These are phyloP conservation scores for Penicillium atrosanguineum DNA, from an alignment of 495 filamentous ascomycete species.

Conservation along the genomic window DNA sequence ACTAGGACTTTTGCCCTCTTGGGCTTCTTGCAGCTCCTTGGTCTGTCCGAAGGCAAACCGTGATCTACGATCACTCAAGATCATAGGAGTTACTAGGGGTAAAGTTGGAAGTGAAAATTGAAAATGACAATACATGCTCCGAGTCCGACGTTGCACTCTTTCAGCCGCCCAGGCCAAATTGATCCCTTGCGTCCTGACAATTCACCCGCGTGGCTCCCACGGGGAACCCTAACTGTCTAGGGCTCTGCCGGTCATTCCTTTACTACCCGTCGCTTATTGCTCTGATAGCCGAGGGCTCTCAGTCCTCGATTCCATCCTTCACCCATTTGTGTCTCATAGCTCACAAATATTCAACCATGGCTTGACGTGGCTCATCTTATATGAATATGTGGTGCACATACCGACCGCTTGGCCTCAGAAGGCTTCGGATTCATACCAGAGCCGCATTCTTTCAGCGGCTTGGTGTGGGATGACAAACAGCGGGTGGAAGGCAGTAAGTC, in stretches of 20 bases:
- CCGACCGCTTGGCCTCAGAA: slow-evolving; percentile 13
- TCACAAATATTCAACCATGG: neutral
- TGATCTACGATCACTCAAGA: neutral
- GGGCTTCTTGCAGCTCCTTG: slow-evolving; percentile 22
- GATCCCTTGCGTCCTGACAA: slow-evolving; percentile 18
- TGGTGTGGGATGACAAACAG: slow-evolving; percentile 80
- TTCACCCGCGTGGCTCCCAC: slow-evolving; percentile 19
- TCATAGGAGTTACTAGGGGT: neutral
- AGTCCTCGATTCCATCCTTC: neutral
- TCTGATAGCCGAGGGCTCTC: neutral
- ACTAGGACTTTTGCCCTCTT: slow-evolving; percentile 17
- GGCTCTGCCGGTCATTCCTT: neutral
- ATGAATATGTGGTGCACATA: neutral
- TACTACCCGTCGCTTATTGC: neutral
- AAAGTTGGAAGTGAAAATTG: neutral
- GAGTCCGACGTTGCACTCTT: slow-evolving; percentile 10
- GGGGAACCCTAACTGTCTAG: neutral
- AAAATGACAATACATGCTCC: neutral
- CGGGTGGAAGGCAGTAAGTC: slow-evolving; percentile 64
- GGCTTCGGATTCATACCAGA: slow-evolving; percentile 54
- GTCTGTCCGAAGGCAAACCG: slow-evolving; percentile 5
- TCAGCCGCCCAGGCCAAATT: neutral
- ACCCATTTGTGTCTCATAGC: neutral
- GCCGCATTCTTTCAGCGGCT: slow-evolving; percentile 59
- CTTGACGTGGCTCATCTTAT: neutral